Evolutionary conservation across 306 rosid genomes (phyloP), one percentile per base, ranked within the genome.

Genomic region (Gastrolobium bilobum): DNA sequence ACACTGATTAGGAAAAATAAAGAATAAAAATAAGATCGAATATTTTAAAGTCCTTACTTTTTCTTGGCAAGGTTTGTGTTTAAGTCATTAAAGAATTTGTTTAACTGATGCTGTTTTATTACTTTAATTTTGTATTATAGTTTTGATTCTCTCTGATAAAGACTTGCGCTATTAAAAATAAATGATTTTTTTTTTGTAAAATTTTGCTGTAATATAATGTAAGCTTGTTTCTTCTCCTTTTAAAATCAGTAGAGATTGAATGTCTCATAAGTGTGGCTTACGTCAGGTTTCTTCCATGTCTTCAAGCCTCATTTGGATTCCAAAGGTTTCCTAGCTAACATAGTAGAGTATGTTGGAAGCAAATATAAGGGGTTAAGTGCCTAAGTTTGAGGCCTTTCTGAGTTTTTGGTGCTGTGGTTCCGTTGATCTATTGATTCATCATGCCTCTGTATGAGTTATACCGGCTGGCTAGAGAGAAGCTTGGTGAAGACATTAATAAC

Each of bases 381-480:
- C 78, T 64, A 65, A 77, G 76, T 76, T 61, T 79, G 66, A 48
- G 77, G 82, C 61, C 14, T 66, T 82, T 84, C 79, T 72, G 76
- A 82, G 82, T 67, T 57, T 66, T 76, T 71, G 75, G 51, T 40
- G 11, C 75, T 62, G 73, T 59, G 82, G 76, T 83, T 82, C 72
- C 76, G 53, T 65, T 61, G 70, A 63, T 78, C 67, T 51, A 30
- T 73, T 64, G 42, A 13, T 57, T 63, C 80, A 79, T 14, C 83
- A 93, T 95, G 99, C 98, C 99, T 86, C 77, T 95, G 14, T 90
- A 91, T 44, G 99, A 95, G 88, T 87, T 93, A 38, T 91, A 87
- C 82, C 91, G 92, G 66, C 62, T 90, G 78, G 85, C 91, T 48
- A 86, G 87, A 83, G 88, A 86, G 62, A 89, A 86, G 67, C 82